phyloP scores from a whole-genome alignment of 192 early-diverging fungal genomes.

The Chytriomyces hyalinus region DNA sequence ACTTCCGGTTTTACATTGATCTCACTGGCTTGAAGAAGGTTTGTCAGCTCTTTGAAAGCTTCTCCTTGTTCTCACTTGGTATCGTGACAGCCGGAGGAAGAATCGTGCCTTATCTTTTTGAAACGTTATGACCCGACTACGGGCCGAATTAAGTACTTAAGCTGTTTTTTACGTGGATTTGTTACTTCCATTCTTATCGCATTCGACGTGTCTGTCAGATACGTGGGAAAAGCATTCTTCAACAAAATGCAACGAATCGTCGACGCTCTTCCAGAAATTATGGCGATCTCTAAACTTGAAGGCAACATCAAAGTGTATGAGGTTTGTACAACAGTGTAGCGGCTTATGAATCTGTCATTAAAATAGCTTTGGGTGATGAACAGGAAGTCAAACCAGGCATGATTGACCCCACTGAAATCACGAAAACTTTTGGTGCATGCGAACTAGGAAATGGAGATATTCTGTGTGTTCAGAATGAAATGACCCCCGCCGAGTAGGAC shows the following conservation, averaged over 20 bases:
- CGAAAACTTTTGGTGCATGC: conserved; percentile 68
- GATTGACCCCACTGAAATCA: conserved; percentile 77
- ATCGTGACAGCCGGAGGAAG: neutral
- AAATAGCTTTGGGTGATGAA: conserved; percentile 60
- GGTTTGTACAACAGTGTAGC: conserved; percentile 10
- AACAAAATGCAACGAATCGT: conserved; percentile 47
- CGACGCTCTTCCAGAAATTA: conserved; percentile 62
- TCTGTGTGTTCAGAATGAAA: conserved; percentile 74
- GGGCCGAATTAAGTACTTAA: conserved; percentile 11
- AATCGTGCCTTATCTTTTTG: conserved; percentile 72
- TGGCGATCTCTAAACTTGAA: conserved; percentile 47
- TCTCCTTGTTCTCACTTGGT: neutral
- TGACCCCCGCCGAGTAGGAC: conserved; percentile 51
- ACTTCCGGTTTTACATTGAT: conserved; percentile 54
- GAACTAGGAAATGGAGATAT: conserved; percentile 97
- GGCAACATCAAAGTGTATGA: conserved; percentile 41
- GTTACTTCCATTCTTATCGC: neutral
- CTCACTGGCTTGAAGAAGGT: neutral
- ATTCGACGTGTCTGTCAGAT: conserved; percentile 3
- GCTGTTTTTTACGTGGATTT: neutral
- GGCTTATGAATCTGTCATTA: conserved; percentile 36
- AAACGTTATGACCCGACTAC: conserved; percentile 78
- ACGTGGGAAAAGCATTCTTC: conserved; percentile 27
- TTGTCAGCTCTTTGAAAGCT: neutral
- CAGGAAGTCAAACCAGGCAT: conserved; percentile 92